Evolutionary conservation across 495 filamentous ascomycete genomes (phyloP), one percentile per base, ranked within the genome.

Genomic region (Polyplosphaeria fusca): DNA sequence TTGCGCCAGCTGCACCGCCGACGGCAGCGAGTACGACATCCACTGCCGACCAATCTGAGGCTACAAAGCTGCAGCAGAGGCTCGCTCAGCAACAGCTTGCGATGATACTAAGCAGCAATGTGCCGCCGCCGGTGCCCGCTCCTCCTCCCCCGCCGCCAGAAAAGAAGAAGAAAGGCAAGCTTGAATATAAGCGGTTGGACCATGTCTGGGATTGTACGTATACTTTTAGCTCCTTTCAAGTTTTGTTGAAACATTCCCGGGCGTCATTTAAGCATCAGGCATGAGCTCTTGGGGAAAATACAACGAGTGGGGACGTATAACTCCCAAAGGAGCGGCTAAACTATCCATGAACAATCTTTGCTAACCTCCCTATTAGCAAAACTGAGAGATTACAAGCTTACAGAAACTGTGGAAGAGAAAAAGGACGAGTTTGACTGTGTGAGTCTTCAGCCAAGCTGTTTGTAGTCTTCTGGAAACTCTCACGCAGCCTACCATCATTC

Each of bases 111-210:
- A 25, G 9, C 23, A 28, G 32, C 12, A 24, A 24, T 23, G 7
- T 9, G 4, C 20, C 20, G 38, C 35, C 2, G 24, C 19, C 12
- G 30, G 2, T 5, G 26, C 38, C 19, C 22, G 13, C 1, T 20
- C 35, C 2, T 22, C 22, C 1, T 20, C 35, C 2, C 13, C 30
- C 12, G 38, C 24, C 27, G 14, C 1, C 2, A 47, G 48, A 19
- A 59, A 48, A 45, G 35, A 50, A 41, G 24, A 59, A 64, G 49
- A 70, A 77, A 78, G 13, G 82, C 74, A 9, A 80, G 61, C 76
- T 89, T 27, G 88, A 87, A 35, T 96, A 80, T 71, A 93, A 94
- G 73, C 81, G 91, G 18, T 88, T 95, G 1, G 91, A 96, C 72
- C 83, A 94, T 70, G 75, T 74, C 23, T 74, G 71, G 71, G 71